Percentiles rank a stretch among this genome's conserved stretches.
phyloP scores from a whole-genome alignment of 2,329 filamentous ascomycete genomes.

The Elsinoe arachidis region DNA sequence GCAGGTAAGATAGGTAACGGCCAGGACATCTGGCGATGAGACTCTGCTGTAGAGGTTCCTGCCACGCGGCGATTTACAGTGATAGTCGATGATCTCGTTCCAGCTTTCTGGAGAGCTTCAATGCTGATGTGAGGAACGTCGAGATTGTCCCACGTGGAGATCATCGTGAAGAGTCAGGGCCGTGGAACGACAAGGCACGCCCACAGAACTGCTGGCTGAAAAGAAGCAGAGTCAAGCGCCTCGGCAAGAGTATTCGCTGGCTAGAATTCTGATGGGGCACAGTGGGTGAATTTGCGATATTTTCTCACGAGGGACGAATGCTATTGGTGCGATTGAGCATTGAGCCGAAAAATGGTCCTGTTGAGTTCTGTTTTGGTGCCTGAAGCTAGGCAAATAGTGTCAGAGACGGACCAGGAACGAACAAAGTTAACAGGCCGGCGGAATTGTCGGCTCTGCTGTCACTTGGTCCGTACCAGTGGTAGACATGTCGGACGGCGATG shows the following conservation, averaged over 20 bases:
- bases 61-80: neutral
- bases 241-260: neutral
- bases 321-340: conserved; percentile 11
- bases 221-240: conserved; percentile 1
- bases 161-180: neutral
- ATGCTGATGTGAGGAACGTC: neutral
- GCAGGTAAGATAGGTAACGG: neutral
- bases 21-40: neutral
- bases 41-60: neutral
- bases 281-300: conserved; percentile 1
- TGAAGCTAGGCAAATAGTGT: conserved; percentile 11
- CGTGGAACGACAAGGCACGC: neutral
- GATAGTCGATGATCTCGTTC: neutral
- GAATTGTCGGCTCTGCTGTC: neutral
- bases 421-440: conserved; percentile 8
- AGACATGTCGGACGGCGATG: neutral
- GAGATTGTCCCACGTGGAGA: conserved; percentile 8
- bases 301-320: neutral
- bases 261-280: neutral
- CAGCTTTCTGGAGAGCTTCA: neutral
- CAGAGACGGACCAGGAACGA: conserved; percentile 4
- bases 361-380: conserved; percentile 10
- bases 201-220: neutral
- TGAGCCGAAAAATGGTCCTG: conserved; percentile 1
- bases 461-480: neutral